Percentiles rank a stretch among this genome's conserved stretches.
Conservation (phyloP, 1,139 yeast genomes). For the Yamadazyma jaroonii region DNA sequence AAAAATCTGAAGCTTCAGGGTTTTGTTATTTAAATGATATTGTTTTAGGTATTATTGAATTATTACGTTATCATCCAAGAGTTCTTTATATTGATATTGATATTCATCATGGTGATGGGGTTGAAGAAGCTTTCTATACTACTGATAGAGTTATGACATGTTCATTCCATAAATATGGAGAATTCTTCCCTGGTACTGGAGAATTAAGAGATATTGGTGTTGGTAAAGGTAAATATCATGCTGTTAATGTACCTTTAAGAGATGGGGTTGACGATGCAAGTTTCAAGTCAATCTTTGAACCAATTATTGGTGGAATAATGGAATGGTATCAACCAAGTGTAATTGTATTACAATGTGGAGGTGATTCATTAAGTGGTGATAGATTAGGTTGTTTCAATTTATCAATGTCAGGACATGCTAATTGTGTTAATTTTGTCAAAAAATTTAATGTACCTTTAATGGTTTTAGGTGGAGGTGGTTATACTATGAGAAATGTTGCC, state of each 20-base stretch:
- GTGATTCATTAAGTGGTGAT: slow-evolving; percentile 93
- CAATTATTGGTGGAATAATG: slow-evolving; percentile 77
- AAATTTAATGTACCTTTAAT: slow-evolving; percentile 85
- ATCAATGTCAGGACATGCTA: slow-evolving; percentile 91
- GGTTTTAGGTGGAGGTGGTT: slow-evolving; percentile 97
- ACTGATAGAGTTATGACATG: slow-evolving; percentile 96
- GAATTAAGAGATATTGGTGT: slow-evolving; percentile 83
- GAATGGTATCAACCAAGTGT: slow-evolving; percentile 94
- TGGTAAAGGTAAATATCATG: slow-evolving; percentile 81
- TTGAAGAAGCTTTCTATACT: slow-evolving; percentile 93
- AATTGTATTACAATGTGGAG: slow-evolving; percentile 95
- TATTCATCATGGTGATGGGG: slow-evolving; percentile 98
- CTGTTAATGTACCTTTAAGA: slow-evolving; percentile 88
- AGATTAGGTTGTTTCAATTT: slow-evolving; percentile 90
- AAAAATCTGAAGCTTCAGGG: slow-evolving; percentile 90
- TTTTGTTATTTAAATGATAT: slow-evolving; percentile 95
- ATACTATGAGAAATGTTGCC: slow-evolving; percentile 95
- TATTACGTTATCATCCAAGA: slow-evolving; percentile 83
- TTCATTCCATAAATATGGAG: slow-evolving; percentile 94
- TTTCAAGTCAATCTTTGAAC: slow-evolving; percentile 84
- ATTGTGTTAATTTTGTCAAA: slow-evolving; percentile 84
- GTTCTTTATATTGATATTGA: slow-evolving; percentile 94
- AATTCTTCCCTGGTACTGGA: slow-evolving; percentile 96
- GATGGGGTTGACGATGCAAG: slow-evolving; percentile 97
- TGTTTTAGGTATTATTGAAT: slow-evolving; percentile 79